A percentile compares a stretch with the other conserved stretches of the same genome.
Conservation (phyloP, 2,329 filamentous ascomycete species). For the Geosmithia flava region DNA sequence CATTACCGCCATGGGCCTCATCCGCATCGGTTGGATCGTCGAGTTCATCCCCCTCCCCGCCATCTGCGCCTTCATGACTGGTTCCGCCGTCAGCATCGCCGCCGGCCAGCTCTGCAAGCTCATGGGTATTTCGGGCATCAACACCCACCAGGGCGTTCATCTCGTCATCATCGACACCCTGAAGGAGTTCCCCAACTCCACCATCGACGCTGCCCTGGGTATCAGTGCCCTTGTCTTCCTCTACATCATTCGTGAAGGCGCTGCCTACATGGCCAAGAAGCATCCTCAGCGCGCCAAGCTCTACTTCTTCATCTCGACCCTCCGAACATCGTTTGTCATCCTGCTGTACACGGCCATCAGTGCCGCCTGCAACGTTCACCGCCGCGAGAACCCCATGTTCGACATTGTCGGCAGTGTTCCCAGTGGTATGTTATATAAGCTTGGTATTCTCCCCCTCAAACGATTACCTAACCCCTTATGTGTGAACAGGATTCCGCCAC, state of each 20-base stretch:
- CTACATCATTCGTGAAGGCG: constrained; percentile 51
- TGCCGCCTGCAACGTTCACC: constrained; percentile 54
- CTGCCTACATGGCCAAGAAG: constrained; percentile 51
- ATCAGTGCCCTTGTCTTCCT: constrained; percentile 56
- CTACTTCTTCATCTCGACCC: constrained; percentile 68
- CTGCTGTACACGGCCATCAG: constrained; percentile 70
- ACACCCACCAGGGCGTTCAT: constrained; percentile 33
- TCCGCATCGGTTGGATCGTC: constrained; percentile 39
- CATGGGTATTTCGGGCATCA: constrained; percentile 35
- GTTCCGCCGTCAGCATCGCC: constrained; percentile 36
- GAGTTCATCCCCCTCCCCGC: constrained; percentile 40
- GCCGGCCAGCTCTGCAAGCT: constrained; percentile 36
- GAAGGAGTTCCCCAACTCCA: constrained; percentile 31
- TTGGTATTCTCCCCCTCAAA: not conserved
- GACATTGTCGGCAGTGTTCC: constrained; percentile 57
- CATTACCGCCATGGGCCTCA: constrained; percentile 34
- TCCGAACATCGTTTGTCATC: constrained; percentile 71
- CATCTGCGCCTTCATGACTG: constrained; percentile 43
- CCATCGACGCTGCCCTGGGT: constrained; percentile 62
- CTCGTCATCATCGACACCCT: constrained; percentile 37
- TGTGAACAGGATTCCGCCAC: constrained; percentile 49
- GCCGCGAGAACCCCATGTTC: constrained; percentile 43
- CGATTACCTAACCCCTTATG: not conserved
- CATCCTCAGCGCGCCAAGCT: constrained; percentile 54
- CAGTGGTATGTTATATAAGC: constrained; percentile 32